Evolutionary conservation across 768 basidiomycete genomes (phyloP).

Genomic region (Boletus reticuloceps): DNA sequence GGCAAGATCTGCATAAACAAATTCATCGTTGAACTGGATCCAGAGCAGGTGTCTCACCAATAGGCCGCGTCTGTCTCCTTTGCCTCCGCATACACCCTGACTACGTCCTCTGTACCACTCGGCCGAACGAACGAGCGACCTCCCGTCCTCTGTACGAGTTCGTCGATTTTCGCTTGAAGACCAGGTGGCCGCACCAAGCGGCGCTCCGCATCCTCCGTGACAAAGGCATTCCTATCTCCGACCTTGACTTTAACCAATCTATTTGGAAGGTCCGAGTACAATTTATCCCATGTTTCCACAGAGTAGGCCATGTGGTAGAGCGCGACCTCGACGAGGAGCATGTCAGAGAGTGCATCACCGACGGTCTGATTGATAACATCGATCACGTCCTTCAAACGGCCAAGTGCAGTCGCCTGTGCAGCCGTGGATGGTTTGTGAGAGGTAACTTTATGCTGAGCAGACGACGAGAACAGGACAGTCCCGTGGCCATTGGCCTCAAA

Average conservation of each 20-base stretch:
- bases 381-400: slow-evolving; percentile 72
- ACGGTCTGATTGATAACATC: slow-evolving; percentile 96
- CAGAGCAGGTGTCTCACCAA: slow-evolving; percentile 50
- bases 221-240: slow-evolving; percentile 74
- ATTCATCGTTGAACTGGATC: slow-evolving; percentile 1
- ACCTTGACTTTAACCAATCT: slow-evolving; percentile 93
- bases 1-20: slow-evolving; percentile 62
- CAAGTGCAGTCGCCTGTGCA: slow-evolving; percentile 77
- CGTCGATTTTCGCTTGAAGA: slow-evolving; percentile 80
- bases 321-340: slow-evolving; percentile 92
- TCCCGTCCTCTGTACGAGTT: slow-evolving; percentile 74
- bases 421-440: slow-evolving; percentile 73
- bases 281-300: slow-evolving; percentile 84
- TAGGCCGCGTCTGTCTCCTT: slow-evolving; percentile 65
- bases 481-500: slow-evolving; percentile 99
- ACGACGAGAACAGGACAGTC: slow-evolving; percentile 88
- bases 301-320: slow-evolving; percentile 87
- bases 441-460: slow-evolving; percentile 60
- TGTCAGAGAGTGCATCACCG: slow-evolving; percentile 93
- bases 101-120: slow-evolving; percentile 97
- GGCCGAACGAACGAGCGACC: slow-evolving; percentile 95
- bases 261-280: slow-evolving; percentile 93
- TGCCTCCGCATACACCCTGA: slow-evolving; percentile 96
- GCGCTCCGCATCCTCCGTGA: slow-evolving; percentile 92
- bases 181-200: slow-evolving; percentile 76